phyloP scores from a whole-genome alignment of 129 eudicot species.

The Tagetes patula region DNA sequence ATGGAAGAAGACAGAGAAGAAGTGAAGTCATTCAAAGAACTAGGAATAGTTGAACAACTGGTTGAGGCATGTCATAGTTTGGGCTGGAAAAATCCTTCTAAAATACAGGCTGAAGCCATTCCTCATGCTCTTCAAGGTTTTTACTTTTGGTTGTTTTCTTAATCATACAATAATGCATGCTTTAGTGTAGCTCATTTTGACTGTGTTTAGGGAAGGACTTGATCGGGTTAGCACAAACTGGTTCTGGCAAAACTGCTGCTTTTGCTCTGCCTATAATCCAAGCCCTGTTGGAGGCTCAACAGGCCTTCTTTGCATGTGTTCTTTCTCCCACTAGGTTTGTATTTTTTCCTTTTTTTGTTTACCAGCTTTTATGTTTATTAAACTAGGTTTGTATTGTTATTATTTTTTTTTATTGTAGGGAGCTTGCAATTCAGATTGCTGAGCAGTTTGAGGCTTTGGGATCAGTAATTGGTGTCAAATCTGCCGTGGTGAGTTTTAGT shows the following conservation, averaged over 20 bases:
- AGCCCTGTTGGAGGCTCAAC: constrained; percentile 50
- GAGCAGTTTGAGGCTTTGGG: constrained; percentile 94
- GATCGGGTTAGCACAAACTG: constrained; percentile 96
- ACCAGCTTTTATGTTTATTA: no score
- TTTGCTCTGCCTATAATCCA: constrained; percentile 88
- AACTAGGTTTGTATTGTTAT: no score
- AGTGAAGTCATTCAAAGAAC: constrained; percentile 47
- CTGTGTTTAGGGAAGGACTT: constrained; percentile 92
- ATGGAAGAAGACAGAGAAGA: constrained; percentile 52
- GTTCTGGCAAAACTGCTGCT: constrained; percentile 97
- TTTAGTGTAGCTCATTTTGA: no score
- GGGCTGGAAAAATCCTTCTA: constrained; percentile 76
- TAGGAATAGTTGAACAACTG: constrained; percentile 53
- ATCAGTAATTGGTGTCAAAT: constrained; percentile 61
- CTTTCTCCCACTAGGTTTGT: constrained; percentile 88
- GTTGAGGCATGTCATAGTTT: constrained; percentile 66
- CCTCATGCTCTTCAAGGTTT: constrained; percentile 73
- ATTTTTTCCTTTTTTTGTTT: no score
- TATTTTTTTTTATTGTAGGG: constrained; percentile 56
- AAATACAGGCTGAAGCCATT: constrained; percentile 66
- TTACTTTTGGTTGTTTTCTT: background rate
- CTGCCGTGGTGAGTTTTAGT: constrained; percentile 70
- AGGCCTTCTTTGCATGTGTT: constrained; percentile 76
- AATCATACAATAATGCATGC: no score
- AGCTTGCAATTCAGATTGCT: constrained; percentile 89